Conservation (phyloP, 768 basidiomycete species). For the Fomitopsis pulvina region DNA sequence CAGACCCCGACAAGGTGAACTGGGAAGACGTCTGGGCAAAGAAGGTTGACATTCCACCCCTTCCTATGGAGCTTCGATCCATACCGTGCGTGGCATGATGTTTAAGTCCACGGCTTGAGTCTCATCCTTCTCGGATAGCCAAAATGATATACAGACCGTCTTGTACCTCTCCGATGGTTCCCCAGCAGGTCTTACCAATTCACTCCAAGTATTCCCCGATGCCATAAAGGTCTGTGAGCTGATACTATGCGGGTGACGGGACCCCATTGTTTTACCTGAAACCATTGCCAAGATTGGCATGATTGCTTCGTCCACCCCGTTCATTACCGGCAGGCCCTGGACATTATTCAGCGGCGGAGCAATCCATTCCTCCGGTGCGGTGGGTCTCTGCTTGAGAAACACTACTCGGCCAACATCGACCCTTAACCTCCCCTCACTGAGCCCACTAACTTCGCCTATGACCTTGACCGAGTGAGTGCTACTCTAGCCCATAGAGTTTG, state of each 20-base stretch:
- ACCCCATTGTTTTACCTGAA: background rate
- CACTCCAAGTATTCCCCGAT: slow-evolving; percentile 35
- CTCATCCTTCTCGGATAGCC: slow-evolving; percentile 7
- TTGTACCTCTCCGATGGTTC: slow-evolving; percentile 53
- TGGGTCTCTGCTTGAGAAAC: slow-evolving; percentile 40
- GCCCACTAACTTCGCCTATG: slow-evolving; percentile 37
- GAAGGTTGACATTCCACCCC: slow-evolving; percentile 12
- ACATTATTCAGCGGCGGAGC: slow-evolving; percentile 57
- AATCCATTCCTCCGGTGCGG: slow-evolving; percentile 57
- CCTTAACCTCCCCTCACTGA: slow-evolving; percentile 34
- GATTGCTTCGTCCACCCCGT: slow-evolving; percentile 69
- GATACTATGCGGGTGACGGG: background rate
- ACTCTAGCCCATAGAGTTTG: background rate
- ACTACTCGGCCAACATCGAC: slow-evolving; percentile 10
- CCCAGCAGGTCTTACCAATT: slow-evolving; percentile 47
- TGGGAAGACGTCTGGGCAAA: slow-evolving; percentile 51
- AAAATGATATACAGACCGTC: slow-evolving; percentile 26
- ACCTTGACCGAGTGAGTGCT: slow-evolving; percentile 46
- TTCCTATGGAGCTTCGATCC: slow-evolving; percentile 35
- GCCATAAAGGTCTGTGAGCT: slow-evolving; percentile 41
- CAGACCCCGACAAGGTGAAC: slow-evolving; percentile 23
- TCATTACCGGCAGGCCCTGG: slow-evolving; percentile 67
- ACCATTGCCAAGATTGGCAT: slow-evolving; percentile 49
- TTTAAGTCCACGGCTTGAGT: background rate
- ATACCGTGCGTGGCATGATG: slow-evolving; percentile 29